Conservation (phyloP, 208 protist species). For the Vickermania ingenoplastis region DNA sequence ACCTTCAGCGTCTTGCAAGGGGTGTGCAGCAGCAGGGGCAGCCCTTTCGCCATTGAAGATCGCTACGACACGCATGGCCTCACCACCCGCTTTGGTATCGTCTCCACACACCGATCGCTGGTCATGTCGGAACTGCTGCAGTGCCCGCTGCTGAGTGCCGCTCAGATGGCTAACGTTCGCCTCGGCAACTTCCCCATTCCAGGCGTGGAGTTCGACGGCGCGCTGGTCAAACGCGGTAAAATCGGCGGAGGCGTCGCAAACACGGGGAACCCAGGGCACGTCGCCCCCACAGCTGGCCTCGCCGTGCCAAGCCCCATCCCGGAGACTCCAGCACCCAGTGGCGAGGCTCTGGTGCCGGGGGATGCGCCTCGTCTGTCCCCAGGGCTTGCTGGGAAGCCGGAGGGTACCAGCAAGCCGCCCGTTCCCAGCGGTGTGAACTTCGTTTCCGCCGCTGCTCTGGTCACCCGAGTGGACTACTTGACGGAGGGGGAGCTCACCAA, state of each 20-base stretch:
- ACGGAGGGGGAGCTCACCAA: constrained; percentile 28
- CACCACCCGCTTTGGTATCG: constrained; percentile 31
- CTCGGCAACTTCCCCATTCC: constrained; percentile 28
- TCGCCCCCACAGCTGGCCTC: not conserved
- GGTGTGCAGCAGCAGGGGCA: constrained; percentile 40
- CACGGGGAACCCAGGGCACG: not conserved
- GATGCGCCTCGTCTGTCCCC: not conserved
- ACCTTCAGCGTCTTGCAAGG: constrained; percentile 60
- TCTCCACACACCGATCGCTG: constrained; percentile 30
- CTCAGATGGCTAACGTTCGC: constrained; percentile 32
- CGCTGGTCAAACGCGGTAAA: constrained; percentile 20
- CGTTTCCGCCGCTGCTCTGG: constrained; percentile 20
- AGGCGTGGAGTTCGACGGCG: constrained; percentile 43
- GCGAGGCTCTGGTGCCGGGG: not conserved
- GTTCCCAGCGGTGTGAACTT: not conserved
- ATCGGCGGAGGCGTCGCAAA: not conserved
- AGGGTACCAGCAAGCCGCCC: not conserved
- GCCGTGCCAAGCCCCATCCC: not conserved
- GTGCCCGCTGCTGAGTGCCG: constrained; percentile 16
- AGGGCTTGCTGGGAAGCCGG: not conserved
- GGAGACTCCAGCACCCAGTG: too few species aligned
- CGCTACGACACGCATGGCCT: constrained; percentile 40
- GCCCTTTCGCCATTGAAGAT: constrained; percentile 54
- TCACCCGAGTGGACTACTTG: constrained; percentile 44
- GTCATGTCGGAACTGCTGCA: constrained; percentile 47